Percentiles rank a stretch among this genome's conserved stretches.
These are phyloP conservation scores for Phytophthora cactorum DNA, from an alignment of 352 stramenopile species.

Conservation along the genomic window DNA sequence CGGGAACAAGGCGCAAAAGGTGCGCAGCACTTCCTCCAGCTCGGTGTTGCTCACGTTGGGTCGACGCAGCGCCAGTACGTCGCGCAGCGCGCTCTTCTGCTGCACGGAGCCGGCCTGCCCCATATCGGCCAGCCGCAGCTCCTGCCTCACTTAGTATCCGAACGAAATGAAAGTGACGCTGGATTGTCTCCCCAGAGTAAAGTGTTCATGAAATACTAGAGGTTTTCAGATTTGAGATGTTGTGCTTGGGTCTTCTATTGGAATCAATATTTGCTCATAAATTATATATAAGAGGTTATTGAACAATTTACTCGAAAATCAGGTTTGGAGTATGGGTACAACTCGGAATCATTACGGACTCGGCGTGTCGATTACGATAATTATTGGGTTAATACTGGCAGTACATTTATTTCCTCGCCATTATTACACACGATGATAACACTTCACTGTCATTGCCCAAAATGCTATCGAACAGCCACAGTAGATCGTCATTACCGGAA, in stretches of 20 bases:
- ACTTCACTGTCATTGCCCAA: no score
- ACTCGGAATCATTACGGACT: background rate
- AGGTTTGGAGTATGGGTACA: constrained; percentile 22
- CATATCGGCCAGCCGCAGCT: constrained; percentile 42
- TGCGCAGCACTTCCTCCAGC: constrained; percentile 65
- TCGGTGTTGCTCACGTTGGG: constrained; percentile 44
- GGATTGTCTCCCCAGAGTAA: background rate
- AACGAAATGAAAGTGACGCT: constrained; percentile 15
- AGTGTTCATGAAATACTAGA: background rate
- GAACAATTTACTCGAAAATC: constrained; percentile 24
- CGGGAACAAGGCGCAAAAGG: constrained; percentile 82
- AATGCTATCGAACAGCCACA: no score
- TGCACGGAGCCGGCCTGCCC: constrained; percentile 81
- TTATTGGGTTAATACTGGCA: no score
- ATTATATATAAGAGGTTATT: background rate
- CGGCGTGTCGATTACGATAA: background rate
- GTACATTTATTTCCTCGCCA: no score
- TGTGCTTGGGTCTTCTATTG: background rate
- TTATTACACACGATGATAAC: no score
- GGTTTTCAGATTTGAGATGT: background rate
- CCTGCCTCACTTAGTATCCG: constrained; percentile 13
- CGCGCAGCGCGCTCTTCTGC: constrained; percentile 80
- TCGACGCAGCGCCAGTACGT: constrained; percentile 73
- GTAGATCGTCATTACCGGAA: no score
- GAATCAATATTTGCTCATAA: background rate